Base-by-base conservation (phyloP, 1,139 yeast genomes). In the Yamadazyma blattariae region DNA sequence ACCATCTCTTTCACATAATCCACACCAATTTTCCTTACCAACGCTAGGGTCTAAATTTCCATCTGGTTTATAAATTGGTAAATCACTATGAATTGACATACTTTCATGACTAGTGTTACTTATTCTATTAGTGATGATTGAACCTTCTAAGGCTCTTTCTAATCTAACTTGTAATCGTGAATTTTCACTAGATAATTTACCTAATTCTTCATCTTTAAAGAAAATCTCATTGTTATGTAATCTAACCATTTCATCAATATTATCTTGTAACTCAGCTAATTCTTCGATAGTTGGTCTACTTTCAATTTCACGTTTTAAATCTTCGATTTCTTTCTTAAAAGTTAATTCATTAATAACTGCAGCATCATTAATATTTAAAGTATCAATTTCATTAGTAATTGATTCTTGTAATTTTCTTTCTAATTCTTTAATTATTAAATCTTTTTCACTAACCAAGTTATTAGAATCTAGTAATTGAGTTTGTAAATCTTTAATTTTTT, bases 1-100 rank as follows among this genome's bases (percentile, higher is more conserved):
- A 1, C 97, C 97, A 34, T 78, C 82, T 37, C 88, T 66, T 57
- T 90, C 97, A 61, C 97, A 90, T 34, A 88, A 67, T 0, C 95
- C 96, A 62, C 97, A 90, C 95, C 96, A 90, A 47, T 79, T 71
- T 16, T 64, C 66, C 33, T 88, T 71, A 1, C 96, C 96, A 1
- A 77, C 77, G 5, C 90, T 71, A 1, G 92, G 84, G 52, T 87
- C 96, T 2, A 64, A 52, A 25, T 67, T 67, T 1, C 47, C 49
- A 3, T 59, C 59, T 0, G 88, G 85, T 34, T 62, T 58, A 40
- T 74, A 81, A 2, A 80, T 64, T 13, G 83, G 82, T 32, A 78
- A 56, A 5, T 68, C 65, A 8, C 44, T 40, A n/a, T 32, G 22
- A 14, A 43, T 32, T 5, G 49, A 40, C 11, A 35, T 32, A 21